Base-by-base conservation (phyloP, 139 green algal genomes). In the Trebouxia sp. region DNA sequence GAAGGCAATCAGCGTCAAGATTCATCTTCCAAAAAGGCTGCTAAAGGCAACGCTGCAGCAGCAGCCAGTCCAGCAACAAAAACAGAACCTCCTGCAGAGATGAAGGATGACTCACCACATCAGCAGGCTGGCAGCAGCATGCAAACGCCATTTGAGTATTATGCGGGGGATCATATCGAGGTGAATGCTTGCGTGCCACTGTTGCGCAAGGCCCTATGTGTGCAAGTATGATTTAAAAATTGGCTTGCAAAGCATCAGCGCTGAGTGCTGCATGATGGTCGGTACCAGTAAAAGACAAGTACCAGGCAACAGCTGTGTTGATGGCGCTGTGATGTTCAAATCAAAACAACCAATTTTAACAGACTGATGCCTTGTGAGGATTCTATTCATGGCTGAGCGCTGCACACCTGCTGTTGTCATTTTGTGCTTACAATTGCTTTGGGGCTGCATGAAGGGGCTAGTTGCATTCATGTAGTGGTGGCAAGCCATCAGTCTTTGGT, bases 151-250 rank as follows among this genome's bases (percentile, higher is more conserved):
- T 17, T 26, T 53, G 47, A 53, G 47, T 53, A 53, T 17, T 17
- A 53, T 53, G 47, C 47, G 20, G 47, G 47, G 15, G 55, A 66
- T 66, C 55, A 28, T 28, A 66, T 66, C 37, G 55, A 66, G 55
- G 55, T 66, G n/a, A 66, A 28, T 14, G 51, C 51, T 28, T 65
- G 1, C 9, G 7, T 35, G 30, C 12, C 1, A 79, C 72, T 5
- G 43, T 50, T 65, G 88, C 74, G 84, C 50, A 53, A 20, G 80
- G n/a, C n/a, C n/a, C n/a, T n/a, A n/a, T n/a, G n/a, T n/a, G n/a
- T n/a, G n/a, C n/a, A n/a, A n/a, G n/a, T n/a, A n/a, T n/a, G n/a
- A n/a, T n/a, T n/a, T n/a, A n/a, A n/a, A n/a, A n/a, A n/a, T n/a
- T n/a, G n/a, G n/a, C n/a, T n/a, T n/a, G n/a, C n/a, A n/a, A n/a